Percentiles rank a stretch among this genome's conserved stretches.
Conservation (phyloP, 768 basidiomycete genomes). For the Mycena chlorophos region DNA sequence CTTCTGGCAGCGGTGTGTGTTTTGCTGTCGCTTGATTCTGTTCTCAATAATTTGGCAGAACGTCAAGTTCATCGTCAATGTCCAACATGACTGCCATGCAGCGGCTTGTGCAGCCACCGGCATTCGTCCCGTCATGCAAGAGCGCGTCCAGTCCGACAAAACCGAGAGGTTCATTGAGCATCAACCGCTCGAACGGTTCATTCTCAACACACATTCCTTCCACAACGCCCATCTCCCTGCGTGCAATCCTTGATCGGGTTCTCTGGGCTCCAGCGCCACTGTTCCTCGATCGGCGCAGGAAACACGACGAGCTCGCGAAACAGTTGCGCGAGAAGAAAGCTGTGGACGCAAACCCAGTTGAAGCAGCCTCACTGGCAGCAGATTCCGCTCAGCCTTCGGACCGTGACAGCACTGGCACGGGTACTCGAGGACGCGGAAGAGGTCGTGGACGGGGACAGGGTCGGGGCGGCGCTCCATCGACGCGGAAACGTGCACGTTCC, state of each 20-base stretch:
- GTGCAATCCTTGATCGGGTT: constrained; percentile 19
- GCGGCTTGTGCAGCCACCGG: constrained; percentile 16
- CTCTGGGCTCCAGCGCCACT: constrained; percentile 23
- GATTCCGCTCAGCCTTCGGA: too few species aligned
- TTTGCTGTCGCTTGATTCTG: not conserved
- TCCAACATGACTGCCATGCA: constrained; percentile 27
- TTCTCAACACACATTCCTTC: constrained; percentile 32
- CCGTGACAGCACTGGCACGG: too few species aligned
- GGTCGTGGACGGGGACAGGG: too few species aligned
- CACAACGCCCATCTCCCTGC: constrained; percentile 32
- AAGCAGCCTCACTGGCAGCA: too few species aligned
- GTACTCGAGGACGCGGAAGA: too few species aligned
- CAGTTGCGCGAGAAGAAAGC: not conserved
- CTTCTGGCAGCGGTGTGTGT: constrained; percentile 1
- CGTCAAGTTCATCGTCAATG: constrained; percentile 25
- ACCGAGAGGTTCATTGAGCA: constrained; percentile 22
- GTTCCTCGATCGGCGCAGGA: constrained; percentile 12
- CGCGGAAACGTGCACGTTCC: too few species aligned
- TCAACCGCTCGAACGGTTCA: constrained; percentile 15
- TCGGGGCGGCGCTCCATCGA: too few species aligned
- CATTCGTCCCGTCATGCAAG: constrained; percentile 17
- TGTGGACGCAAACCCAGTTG: not conserved
- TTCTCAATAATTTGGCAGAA: not conserved
- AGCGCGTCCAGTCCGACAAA: constrained; percentile 18
- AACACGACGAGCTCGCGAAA: not conserved